These are phyloP conservation scores for Aureobasidium vineae DNA, from an alignment of 2,329 filamentous ascomycete genomes.

Conservation along the genomic window DNA sequence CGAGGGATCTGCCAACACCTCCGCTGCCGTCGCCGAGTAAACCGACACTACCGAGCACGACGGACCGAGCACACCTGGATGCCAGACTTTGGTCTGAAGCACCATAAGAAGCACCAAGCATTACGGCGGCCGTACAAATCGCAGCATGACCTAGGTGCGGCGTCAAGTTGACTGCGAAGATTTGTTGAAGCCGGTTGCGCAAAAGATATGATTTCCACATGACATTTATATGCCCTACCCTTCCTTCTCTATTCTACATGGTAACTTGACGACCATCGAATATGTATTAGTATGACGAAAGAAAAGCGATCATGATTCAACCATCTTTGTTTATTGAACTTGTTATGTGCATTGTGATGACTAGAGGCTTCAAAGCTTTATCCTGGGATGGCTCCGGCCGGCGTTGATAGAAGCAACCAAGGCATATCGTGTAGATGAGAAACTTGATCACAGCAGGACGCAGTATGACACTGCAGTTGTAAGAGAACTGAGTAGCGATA, in stretches of 20 bases:
- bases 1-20: conserved; percentile 37
- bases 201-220: conserved; percentile 27
- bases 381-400: not conserved
- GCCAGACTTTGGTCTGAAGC: conserved; percentile 4
- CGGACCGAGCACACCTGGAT: not conserved
- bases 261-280: conserved; percentile 21
- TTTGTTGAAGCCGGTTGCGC: conserved; percentile 25
- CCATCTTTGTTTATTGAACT: not conserved
- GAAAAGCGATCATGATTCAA: conserved; percentile 25
- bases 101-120: conserved; percentile 4
- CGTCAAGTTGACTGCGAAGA: conserved; percentile 25
- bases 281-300: conserved; percentile 27
- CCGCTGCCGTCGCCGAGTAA: conserved; percentile 27
- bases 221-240: conserved; percentile 25
- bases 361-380: not conserved
- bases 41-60: not conserved
- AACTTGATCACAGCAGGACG: not conserved
- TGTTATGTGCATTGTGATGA: not conserved
- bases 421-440: not conserved
- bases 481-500: not conserved
- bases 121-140: conserved; percentile 24
- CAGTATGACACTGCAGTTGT: not conserved
- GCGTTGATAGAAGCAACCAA: not conserved
- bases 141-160: conserved; percentile 20
- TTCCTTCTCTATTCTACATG: conserved; percentile 20